Evolutionary conservation across 768 basidiomycete species (phyloP).

Genomic region (Pleurotus giganteus): DNA sequence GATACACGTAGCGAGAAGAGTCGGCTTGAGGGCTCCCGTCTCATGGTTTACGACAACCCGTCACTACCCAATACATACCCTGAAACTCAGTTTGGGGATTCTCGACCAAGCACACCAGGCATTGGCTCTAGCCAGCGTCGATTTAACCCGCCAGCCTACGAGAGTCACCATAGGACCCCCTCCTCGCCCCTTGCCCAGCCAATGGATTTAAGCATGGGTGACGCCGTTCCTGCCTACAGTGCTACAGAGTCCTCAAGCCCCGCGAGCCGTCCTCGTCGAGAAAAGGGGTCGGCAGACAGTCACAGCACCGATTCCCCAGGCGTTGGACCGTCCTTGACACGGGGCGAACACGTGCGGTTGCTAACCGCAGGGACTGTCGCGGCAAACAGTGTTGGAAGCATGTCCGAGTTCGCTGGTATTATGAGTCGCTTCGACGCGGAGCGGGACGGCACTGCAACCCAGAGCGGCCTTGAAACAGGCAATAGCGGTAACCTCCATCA

Average conservation of each 20-base stretch:
- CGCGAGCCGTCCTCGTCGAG: not conserved
- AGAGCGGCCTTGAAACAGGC: conserved; percentile 5
- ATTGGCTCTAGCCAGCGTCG: not conserved
- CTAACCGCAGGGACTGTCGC: not conserved
- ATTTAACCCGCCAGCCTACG: not conserved
- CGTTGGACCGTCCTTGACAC: not conserved
- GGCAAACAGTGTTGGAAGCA: not conserved
- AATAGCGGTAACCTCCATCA: conserved; percentile 1
- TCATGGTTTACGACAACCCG: not conserved
- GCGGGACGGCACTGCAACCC: conserved; percentile 1
- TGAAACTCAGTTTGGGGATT: not conserved
- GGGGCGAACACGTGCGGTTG: not conserved
- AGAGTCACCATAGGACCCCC: not conserved
- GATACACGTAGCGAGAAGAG: conserved; percentile 6
- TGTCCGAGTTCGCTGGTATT: conserved; percentile 2
- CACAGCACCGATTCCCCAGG: not conserved
- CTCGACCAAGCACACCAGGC: conserved; percentile 1
- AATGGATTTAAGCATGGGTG: not conserved
- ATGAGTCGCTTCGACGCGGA: not conserved
- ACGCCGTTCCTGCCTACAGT: conserved; percentile 3
- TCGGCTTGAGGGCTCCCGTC: not conserved
- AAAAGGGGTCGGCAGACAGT: not conserved
- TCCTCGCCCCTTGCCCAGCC: not conserved
- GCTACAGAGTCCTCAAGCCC: not conserved
- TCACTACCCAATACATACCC: not conserved